Percentiles rank a stretch among this genome's conserved stretches.
These are phyloP conservation scores for Jacaranda copaia DNA, from an alignment of 257 asterid species.

Conservation along the genomic window DNA sequence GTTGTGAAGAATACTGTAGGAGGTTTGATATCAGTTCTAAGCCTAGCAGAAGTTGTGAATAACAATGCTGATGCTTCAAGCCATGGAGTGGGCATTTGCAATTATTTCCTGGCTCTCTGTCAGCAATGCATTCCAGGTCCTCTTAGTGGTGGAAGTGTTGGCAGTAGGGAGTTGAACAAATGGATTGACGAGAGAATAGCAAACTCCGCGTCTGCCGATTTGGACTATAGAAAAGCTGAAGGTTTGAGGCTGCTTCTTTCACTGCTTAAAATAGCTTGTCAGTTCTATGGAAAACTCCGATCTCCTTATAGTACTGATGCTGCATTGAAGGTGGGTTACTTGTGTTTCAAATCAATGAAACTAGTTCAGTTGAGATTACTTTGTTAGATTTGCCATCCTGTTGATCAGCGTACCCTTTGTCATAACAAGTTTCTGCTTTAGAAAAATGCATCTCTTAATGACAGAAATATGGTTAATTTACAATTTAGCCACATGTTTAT, in stretches of 20 bases:
- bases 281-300: conserved; percentile 86
- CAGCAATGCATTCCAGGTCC: conserved; percentile 86
- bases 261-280: conserved; percentile 82
- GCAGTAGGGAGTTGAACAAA: conserved; percentile 79
- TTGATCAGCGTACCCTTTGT: not conserved
- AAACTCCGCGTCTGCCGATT: conserved; percentile 49
- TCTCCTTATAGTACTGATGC: conserved; percentile 87
- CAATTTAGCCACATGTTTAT: not conserved
- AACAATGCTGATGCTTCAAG: conserved; percentile 51
- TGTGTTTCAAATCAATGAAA: conserved; percentile 5
- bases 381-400: not conserved
- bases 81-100: conserved; percentile 53
- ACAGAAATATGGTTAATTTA: not conserved
- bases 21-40: conserved; percentile 72
- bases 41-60: conserved; percentile 69
- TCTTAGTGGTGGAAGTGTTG: conserved; percentile 82
- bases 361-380: not conserved
- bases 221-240: conserved; percentile 65
- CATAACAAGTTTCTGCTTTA: not conserved
- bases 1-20: conserved; percentile 68
- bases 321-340: conserved; percentile 58
- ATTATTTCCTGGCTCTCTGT: conserved; percentile 71
- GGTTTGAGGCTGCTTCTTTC: conserved; percentile 79
- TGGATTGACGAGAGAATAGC: conserved; percentile 91
- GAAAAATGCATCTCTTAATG: not conserved